Conservation (phyloP, 805 yeast genomes). For the Sungouiella thailandica region DNA sequence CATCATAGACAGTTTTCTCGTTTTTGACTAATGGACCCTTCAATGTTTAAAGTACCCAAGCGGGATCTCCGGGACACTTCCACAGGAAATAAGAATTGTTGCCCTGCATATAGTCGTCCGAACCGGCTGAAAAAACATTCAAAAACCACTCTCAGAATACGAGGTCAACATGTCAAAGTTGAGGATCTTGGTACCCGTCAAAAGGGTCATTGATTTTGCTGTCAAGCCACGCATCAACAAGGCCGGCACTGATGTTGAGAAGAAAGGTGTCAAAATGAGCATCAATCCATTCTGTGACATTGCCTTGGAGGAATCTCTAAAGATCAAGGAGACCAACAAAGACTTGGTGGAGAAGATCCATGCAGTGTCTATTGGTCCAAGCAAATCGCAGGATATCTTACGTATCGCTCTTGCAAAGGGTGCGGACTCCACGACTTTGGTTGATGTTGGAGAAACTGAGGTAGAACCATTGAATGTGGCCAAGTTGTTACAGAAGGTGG, state of each 20-base stretch:
- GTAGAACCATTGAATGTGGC: slow-evolving; percentile 90
- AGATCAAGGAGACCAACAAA: slow-evolving; percentile 63
- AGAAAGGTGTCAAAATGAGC: slow-evolving; percentile 85
- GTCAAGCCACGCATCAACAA: slow-evolving; percentile 89
- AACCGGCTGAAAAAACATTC: neutral
- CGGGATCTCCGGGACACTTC: too few species aligned
- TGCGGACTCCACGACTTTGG: slow-evolving; percentile 76
- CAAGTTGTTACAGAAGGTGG: slow-evolving; percentile 70
- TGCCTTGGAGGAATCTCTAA: slow-evolving; percentile 92
- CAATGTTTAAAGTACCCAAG: too few species aligned
- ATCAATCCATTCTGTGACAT: slow-evolving; percentile 98
- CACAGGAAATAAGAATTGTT: too few species aligned
- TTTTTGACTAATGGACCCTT: too few species aligned
- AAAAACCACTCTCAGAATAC: neutral
- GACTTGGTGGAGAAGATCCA: slow-evolving; percentile 73
- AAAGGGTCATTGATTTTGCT: slow-evolving; percentile 91
- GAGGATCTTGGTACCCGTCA: slow-evolving; percentile 86
- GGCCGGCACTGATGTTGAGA: slow-evolving; percentile 76
- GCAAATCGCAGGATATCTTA: slow-evolving; percentile 81
- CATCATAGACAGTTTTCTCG: too few species aligned
- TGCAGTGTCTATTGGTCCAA: slow-evolving; percentile 86
- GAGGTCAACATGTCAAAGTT: too few species aligned
- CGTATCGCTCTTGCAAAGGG: slow-evolving; percentile 94
- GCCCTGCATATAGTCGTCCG: neutral
- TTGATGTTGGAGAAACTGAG: slow-evolving; percentile 68